Conservation (phyloP, 2,329 filamentous ascomycete species). For the Tolypocladium pustulatum region DNA sequence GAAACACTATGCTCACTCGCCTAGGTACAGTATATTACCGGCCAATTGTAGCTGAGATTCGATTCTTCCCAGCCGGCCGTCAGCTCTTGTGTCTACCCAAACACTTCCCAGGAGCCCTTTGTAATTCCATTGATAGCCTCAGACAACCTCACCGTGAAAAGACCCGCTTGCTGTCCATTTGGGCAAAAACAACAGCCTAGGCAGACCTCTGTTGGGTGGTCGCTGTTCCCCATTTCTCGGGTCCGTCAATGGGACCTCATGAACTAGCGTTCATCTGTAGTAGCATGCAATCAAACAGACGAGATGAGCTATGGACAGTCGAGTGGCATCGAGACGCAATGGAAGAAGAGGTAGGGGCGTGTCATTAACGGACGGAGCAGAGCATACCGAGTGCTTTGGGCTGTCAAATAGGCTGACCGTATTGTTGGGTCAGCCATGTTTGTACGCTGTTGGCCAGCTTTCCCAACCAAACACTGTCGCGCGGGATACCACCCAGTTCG, state of each 20-base stretch:
- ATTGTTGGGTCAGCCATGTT: neutral
- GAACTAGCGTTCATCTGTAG: neutral
- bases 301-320: neutral
- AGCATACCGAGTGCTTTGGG: neutral
- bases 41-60: neutral
- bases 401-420: neutral
- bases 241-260: too few species aligned
- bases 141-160: neutral
- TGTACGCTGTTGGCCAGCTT: neutral
- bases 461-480: neutral
- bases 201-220: neutral
- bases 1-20: neutral
- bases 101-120: neutral
- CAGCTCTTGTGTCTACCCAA: neutral
- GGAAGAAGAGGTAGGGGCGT: neutral
- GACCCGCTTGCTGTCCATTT: neutral
- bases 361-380: neutral
- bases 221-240: neutral
- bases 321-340: neutral
- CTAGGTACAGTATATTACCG: neutral
- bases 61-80: neutral
- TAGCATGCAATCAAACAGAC: neutral
- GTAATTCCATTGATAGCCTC: neutral
- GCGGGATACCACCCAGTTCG: neutral
- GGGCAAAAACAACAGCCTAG: neutral